A percentile compares a stretch with the other conserved stretches of the same genome.
Evolutionary conservation across 2,329 filamentous ascomycete species (phyloP).

Genomic region (Scedosporium boydii): DNA sequence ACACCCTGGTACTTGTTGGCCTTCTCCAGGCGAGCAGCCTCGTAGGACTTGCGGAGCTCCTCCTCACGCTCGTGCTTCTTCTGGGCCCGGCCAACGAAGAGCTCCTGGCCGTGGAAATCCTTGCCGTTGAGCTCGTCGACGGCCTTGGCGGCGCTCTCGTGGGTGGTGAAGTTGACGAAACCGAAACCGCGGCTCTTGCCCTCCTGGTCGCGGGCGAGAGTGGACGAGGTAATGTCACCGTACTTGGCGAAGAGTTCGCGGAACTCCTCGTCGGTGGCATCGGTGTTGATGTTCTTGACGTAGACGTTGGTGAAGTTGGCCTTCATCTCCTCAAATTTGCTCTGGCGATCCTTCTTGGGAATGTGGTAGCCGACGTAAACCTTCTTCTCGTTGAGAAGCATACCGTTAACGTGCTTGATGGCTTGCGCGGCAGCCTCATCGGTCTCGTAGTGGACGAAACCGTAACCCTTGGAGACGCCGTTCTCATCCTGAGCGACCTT

Average conservation of each 20-base stretch:
- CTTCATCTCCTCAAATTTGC: constrained; percentile 99
- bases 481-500: constrained; percentile 98
- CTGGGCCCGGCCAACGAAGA: constrained; percentile 96
- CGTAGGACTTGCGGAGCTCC: constrained; percentile 97
- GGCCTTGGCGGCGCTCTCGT: constrained; percentile 76
- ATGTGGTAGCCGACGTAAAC: constrained; percentile 99
- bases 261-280: constrained; percentile 90
- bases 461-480: constrained; percentile 96
- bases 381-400: constrained; percentile 99
- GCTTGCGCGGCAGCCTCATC: constrained; percentile 93
- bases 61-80: constrained; percentile 99
- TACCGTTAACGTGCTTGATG: constrained; percentile 99
- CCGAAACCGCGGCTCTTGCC: constrained; percentile 93
- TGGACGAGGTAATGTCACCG: constrained; percentile 91
- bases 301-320: constrained; percentile 99
- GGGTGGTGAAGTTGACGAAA: constrained; percentile 91
- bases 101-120: constrained; percentile 87
- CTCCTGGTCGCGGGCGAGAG: constrained; percentile 78
- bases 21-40: constrained; percentile 95
- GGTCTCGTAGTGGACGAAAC: constrained; percentile 99
- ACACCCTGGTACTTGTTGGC: constrained; percentile 98
- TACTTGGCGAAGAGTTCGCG: constrained; percentile 84
- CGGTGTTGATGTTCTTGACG: constrained; percentile 90
- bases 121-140: constrained; percentile 88
- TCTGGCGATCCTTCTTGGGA: constrained; percentile 99